Base-by-base conservation (phyloP, 1,284 basidiomycete genomes). In the Cystobasidium slooffiae region DNA sequence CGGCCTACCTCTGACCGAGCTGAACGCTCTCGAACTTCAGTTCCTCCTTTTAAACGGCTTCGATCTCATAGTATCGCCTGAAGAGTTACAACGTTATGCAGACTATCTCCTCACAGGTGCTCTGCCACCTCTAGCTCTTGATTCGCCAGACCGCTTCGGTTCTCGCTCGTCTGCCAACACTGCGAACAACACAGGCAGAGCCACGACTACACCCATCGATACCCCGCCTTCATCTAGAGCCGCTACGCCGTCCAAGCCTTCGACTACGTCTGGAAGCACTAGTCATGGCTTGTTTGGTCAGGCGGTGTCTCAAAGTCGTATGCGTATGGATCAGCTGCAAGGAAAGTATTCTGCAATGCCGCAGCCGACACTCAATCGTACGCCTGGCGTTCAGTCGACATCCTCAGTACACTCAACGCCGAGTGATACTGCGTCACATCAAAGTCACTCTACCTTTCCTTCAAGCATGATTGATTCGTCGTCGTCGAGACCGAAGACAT, bases 11-110 rank as follows among this genome's bases (percentile, higher is more conserved):
- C 90, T 95, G 70, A 86, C 91, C 67, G 96, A 99, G 83, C 88
- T 99, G 59, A 98, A 99, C 82, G 93, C 96, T 81, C 89, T 99
- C 68, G 96, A 99, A 82, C 88, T 99, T 7, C 96, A 98, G 79
- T 99, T 99, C 82, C 85, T 99, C 4, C 89, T 98, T 9, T 87
- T 99, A 9, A 99, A 98, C 83, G 93, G 98, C 84, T 99, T 99
- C 81, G 86, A 89, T 9, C 86, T 99, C 63, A 90, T 91, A 80
- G 93, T 99, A 77, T 89, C 91, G 2, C 85, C 88, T 20, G 89
- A 91, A 51, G 96, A 98, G 84, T 93, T 98, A 90, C 94, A 97
- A 82, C 88, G 89, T 70, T 99, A 97, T 82, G 94, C 93, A 4
- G 92, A 96, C 80, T 91, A 95, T 79, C 87, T 99, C 46, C 81